A percentile compares a stretch with the other conserved stretches of the same genome.
Conservation (phyloP, 1,284 basidiomycete genomes). For the Sphaerobolus stellatus region DNA sequence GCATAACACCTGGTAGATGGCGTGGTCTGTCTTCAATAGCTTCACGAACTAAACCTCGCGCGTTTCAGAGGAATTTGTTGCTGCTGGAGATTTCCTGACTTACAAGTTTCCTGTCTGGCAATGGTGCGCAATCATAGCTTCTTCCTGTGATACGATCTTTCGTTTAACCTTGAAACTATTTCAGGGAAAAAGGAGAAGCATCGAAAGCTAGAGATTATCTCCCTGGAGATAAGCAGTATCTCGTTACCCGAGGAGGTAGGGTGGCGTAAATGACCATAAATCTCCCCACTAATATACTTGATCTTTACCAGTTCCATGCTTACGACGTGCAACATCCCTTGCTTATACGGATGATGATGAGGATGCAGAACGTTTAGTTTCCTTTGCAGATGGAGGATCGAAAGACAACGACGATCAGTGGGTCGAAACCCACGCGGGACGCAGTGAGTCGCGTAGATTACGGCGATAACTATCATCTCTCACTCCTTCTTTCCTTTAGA, state of each 20-base stretch:
- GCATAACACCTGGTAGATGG: constrained; percentile 89
- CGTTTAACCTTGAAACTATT: constrained; percentile 1
- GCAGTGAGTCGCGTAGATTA: constrained; percentile 37
- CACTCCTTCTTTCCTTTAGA: not conserved
- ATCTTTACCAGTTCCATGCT: constrained; percentile 69
- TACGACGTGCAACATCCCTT: constrained; percentile 86
- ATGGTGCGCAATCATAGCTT: constrained; percentile 57
- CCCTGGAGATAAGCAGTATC: constrained; percentile 93
- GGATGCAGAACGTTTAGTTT: constrained; percentile 87
- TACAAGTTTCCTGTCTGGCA: constrained; percentile 97
- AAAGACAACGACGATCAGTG: constrained; percentile 70
- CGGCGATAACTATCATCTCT: not conserved
- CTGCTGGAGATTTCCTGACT: constrained; percentile 89
- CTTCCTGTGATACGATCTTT: constrained; percentile 7
- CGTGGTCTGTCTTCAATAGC: constrained; percentile 14
- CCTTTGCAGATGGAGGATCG: constrained; percentile 63
- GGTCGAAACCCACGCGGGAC: constrained; percentile 84
- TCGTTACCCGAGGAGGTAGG: constrained; percentile 85
- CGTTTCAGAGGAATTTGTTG: constrained; percentile 87
- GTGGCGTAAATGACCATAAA: constrained; percentile 21
- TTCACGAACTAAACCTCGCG: constrained; percentile 21
- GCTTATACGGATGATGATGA: constrained; percentile 94
- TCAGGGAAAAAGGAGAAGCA: constrained; percentile 86
- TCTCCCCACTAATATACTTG: constrained; percentile 3
- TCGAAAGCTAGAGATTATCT: constrained; percentile 88